Evolutionary conservation across 169 alveolate genomes (phyloP).

Genomic region (Miamiensis avidus): DNA sequence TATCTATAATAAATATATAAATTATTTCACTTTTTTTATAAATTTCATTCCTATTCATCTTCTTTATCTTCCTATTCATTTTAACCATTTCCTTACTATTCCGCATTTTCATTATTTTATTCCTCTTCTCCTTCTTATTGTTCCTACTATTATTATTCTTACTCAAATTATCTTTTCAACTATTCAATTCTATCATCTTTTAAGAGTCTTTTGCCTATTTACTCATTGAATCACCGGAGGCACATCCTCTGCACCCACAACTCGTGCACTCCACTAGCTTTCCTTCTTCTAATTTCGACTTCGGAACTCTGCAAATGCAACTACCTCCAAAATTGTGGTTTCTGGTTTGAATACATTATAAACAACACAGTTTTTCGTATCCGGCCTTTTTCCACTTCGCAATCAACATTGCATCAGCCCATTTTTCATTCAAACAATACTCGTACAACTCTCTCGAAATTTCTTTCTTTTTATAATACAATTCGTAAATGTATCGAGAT

Average conservation of each 20-base stretch:
- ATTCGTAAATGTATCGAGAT: slow-evolving; percentile 94
- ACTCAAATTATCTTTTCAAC: no score
- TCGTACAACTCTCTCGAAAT: slow-evolving; percentile 97
- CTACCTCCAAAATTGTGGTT: slow-evolving; percentile 95
- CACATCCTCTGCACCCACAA: slow-evolving; percentile 99
- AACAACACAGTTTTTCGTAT: slow-evolving; percentile 97
- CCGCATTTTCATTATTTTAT: no score
- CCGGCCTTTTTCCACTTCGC: slow-evolving; percentile 99
- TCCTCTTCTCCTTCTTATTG: no score
- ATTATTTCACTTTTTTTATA: no score
- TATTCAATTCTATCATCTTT: no score
- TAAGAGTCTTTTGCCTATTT: no score
- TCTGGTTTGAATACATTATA: slow-evolving; percentile 92
- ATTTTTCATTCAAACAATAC: slow-evolving; percentile 94
- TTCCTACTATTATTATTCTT: no score
- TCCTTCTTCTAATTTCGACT: slow-evolving; percentile 91
- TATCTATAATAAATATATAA: no score
- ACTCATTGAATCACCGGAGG: slow-evolving; percentile 85
- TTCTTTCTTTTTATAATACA: slow-evolving; percentile 91
- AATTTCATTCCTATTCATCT: no score
- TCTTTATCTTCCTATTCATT: no score
- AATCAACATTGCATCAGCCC: slow-evolving; percentile 96
- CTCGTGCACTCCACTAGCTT: slow-evolving; percentile 94
- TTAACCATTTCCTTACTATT: no score
- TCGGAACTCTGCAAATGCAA: slow-evolving; percentile 99